Evolutionary conservation across 2,329 filamentous ascomycete species (phyloP), one percentile per base, ranked within the genome.

Genomic region (Metarhizium anisopliae): DNA sequence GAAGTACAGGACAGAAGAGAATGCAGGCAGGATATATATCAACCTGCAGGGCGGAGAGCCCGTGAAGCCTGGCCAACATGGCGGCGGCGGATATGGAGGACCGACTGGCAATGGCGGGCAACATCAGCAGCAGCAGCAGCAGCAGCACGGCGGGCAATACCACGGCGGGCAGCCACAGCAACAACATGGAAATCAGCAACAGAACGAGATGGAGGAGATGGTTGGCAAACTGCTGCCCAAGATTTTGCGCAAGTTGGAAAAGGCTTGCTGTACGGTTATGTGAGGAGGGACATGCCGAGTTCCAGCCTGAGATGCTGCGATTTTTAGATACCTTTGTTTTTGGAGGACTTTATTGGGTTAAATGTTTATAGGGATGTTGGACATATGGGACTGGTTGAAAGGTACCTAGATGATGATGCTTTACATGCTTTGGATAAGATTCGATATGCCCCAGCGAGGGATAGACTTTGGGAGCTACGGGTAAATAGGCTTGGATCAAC

Each of bases 21-120:
- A 99, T 63, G 87, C 87, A 8, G 94, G 94, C 1, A 77, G 91
- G 16, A 92, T 99, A 47, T 96, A 90, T 67, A 83, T 97, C 59
- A 88, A 96, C 67, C 76, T 97, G 60, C 83, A 86, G 62, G 90
- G 91, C 55, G 88, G 85, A 13, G 76, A 83, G 51, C 84, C 81
- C 40, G 71, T 79, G 52, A 71, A 77, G 47, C 75, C 78, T 6
- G 54, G 51, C 20, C 51, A 58, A 0, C 52, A 56, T 4, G 38
- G 30, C 30, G 43, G 45, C 43, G 64, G 54, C 60, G 67, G 61
- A 68, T 70, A 38, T 32, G 63, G 60, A 16, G 66, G 66, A 6
- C 60, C 66, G 53, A 70, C 74, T n/a, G 72, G 74, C 70, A 62
- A 64, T 18, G 64, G 64, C 20, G 63, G 66, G 4, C 72, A 74